Evolutionary conservation across 257 asterid genomes (phyloP), one percentile per base, ranked within the genome.

Genomic region (Plantago ovata): DNA sequence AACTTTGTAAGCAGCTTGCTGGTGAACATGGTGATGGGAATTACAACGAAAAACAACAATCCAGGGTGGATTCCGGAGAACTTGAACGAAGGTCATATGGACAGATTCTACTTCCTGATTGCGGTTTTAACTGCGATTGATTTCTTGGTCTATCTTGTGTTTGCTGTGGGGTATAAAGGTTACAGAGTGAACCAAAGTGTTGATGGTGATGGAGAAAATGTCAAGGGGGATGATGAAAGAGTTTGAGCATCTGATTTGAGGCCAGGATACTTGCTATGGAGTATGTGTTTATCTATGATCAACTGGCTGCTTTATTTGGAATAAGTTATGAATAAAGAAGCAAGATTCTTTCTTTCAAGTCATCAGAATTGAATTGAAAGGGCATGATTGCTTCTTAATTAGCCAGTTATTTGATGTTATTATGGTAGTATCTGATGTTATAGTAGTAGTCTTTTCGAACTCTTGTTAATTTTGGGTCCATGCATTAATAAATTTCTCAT

Each of bases 61-160:
- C 81, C 81, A 0, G 95, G 94, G 1, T 87, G 94, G 95, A 87
- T 87, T 4, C 94, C 95, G 3, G 69, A 71, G 41, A 65, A 87
- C 53, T 47, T 87, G 56, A 87, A 87, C 15, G 8, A 15, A 1
- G 95, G 95, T 0, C 86, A 73, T 6, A 70, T 87, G 72, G 91
- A 87, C 13, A 72, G 73, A 62, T 87, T 87, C 47, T 87, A 77
- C 62, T 87, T 81, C 41, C 71, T 87, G 40, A 68, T 87, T 38
- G 85, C 81, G 7, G 72, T 9, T 3, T 10, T 87, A 1, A 72
- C 86, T 0, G 84, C 77, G 0, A 41, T 81, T 2, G 88, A 87
- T 77, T 76, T 87, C 22, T 58, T 68, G 19, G 14, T 72, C 2
- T 86, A 79, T 38, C 58, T 87, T 38, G 2, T 24, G 3, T 84